Base-by-base conservation (phyloP, 495 filamentous ascomycete species). In the Hypoxylon intermedium region DNA sequence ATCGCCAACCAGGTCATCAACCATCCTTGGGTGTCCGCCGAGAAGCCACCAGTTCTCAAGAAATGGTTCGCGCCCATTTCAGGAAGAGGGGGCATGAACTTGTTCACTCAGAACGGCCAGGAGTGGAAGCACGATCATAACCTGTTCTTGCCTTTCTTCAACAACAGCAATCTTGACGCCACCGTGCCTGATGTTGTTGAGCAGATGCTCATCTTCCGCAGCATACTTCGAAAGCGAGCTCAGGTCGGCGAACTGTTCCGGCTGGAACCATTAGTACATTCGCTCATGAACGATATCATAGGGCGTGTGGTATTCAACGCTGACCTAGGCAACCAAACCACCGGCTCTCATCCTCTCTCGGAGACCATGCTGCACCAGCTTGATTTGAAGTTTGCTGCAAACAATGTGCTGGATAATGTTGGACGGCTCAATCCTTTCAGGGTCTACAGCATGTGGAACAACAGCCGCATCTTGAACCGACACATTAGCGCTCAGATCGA, bases 201-300 rank as follows among this genome's bases (percentile, higher is more conserved):
- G 24, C 72, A 76, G 47, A 66, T 71, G 21, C 38, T 57, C n/a
- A 48, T 71, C 9, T 78, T 76, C 44, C 20, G 61, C 9, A 41
- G 59, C 9, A 63, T 61, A 30, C 63, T 79, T 0, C 72, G 72
- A 12, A 56, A 67, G 20, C 38, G 68, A 30, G 63, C 64, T 18
- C 18, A 31, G 6, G 46, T 31, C 0, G 65, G 64, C 3, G 67
- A 71, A 23, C 37, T 75, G 18, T 65, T 72, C 18, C 47, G 88
- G 72, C 70, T 91, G 38, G 88, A 90, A 71, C 87, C 86, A 57
- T 69, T 89, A 69, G 81, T 82, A 6, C 82, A 86, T 21, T 83
- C 85, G 58, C 75, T 92, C 68, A 75, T 88, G 64, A 78, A 91
- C 74, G 89, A 92, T 65, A 89, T 92, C 60, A 79, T 75, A 19